Percentiles rank a stretch among this genome's conserved stretches.
Conservation (phyloP, 163 green algal genomes). For the Chlamydomonas reinhardtii region DNA sequence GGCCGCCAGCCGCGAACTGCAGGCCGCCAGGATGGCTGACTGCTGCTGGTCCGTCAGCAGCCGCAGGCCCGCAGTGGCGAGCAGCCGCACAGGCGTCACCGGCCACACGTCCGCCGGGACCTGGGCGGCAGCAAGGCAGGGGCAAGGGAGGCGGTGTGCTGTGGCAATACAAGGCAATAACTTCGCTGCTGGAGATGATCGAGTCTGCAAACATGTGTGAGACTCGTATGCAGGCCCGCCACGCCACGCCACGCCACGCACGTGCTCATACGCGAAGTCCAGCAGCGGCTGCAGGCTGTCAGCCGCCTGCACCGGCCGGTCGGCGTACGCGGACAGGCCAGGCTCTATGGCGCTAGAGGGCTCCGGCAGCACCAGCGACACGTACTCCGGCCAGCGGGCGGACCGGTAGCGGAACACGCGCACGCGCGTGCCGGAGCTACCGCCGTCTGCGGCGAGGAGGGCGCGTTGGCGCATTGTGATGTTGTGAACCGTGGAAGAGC, state of each 20-base stretch:
- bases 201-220: too few species aligned
- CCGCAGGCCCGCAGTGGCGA: conserved; percentile 81
- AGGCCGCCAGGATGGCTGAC: conserved; percentile 68
- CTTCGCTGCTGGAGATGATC: too few species aligned
- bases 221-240: too few species aligned
- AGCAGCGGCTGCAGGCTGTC: conserved; percentile 72
- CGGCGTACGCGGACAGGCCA: conserved; percentile 70
- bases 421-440: conserved; percentile 78
- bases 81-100: conserved; percentile 72
- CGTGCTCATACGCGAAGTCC: conserved; percentile 69
- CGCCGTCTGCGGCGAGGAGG: conserved; percentile 60
- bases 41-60: conserved; percentile 60
- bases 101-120: conserved; percentile 46
- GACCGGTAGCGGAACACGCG: conserved; percentile 76
- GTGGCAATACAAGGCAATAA: too few species aligned
- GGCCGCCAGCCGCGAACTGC: conserved; percentile 47
- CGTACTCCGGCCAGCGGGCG: conserved; percentile 57
- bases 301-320: conserved; percentile 49
- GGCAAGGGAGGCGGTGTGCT: too few species aligned
- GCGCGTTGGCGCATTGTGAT: background rate
- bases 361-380: conserved; percentile 64
- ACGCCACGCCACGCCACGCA: conserved; percentile 2
- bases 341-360: conserved; percentile 68
- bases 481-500: too few species aligned
- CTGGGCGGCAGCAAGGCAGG: conserved; percentile 10